Conservation (phyloP, 2,329 filamentous ascomycete genomes). For the Trichoderma simmonsii region DNA sequence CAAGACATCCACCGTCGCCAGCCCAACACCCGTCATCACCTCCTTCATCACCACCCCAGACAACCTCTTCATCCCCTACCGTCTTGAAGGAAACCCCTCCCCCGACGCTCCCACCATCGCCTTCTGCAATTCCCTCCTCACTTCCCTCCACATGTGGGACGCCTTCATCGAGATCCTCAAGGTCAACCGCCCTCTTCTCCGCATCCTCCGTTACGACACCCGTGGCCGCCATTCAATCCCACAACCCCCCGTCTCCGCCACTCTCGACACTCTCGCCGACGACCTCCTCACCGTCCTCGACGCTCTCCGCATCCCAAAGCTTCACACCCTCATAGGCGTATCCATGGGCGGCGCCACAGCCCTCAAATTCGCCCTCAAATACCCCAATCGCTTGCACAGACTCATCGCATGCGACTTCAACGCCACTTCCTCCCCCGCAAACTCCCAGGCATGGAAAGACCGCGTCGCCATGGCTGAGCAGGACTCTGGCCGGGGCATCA, state of each 20-base stretch:
- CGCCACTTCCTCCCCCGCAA: constrained; percentile 65
- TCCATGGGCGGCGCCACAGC: constrained; percentile 78
- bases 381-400: constrained; percentile 55
- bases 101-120: constrained; percentile 68
- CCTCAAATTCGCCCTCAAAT: constrained; percentile 66
- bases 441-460: constrained; percentile 76
- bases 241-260: constrained; percentile 49
- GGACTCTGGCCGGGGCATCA: constrained; percentile 57
- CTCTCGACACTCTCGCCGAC: constrained; percentile 62
- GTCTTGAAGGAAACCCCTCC: constrained; percentile 68
- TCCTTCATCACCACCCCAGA: constrained; percentile 69
- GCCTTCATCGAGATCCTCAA: constrained; percentile 63
- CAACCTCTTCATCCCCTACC: constrained; percentile 66
- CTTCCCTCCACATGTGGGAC: constrained; percentile 79
- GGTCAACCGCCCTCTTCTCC: constrained; percentile 58
- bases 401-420: constrained; percentile 82
- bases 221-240: constrained; percentile 61
- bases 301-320: constrained; percentile 64
- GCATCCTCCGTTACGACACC: constrained; percentile 73
- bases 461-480: constrained; percentile 65
- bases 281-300: constrained; percentile 67
- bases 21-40: constrained; percentile 53
- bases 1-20: constrained; percentile 53
- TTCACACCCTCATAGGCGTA: constrained; percentile 69
- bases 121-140: constrained; percentile 77